Percentiles rank a stretch among this genome's conserved stretches.
Evolutionary conservation across 352 stramenopile species (phyloP).

Genomic region (Saprolegnia diclina): DNA sequence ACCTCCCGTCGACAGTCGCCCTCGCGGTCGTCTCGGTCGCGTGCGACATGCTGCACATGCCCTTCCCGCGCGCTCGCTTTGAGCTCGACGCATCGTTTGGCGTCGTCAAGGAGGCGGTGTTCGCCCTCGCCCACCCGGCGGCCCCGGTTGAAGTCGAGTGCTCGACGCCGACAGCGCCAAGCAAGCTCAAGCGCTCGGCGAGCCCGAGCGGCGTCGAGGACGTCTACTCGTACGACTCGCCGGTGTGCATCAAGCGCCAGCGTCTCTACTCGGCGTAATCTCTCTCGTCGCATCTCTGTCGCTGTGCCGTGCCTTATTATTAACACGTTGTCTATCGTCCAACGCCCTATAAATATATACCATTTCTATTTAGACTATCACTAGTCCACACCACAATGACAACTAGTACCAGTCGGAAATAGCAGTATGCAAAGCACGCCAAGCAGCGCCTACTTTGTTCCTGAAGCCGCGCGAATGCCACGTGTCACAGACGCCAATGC

Average conservation of each 20-base stretch:
- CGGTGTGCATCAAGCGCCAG: conserved; percentile 8
- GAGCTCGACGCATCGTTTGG: neutral
- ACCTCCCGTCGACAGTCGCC: conserved; percentile 3
- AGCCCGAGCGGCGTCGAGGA: conserved; percentile 25
- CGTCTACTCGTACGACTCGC: conserved; percentile 7
- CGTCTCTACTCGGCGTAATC: conserved; percentile 10
- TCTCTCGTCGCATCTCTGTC: neutral
- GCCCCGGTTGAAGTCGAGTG: neutral
- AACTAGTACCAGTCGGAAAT: no score
- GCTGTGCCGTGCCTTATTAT: neutral
- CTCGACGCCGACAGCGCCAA: neutral
- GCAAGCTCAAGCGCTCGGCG: conserved; percentile 11
- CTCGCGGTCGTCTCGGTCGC: neutral
- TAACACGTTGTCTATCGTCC: no score
- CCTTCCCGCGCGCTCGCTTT: neutral
- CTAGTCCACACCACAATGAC: neutral
- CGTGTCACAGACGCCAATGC: no score
- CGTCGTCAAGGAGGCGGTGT: conserved; percentile 8
- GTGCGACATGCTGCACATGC: conserved; percentile 5
- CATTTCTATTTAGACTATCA: conserved; percentile 14
- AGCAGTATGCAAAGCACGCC: no score
- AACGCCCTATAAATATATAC: neutral
- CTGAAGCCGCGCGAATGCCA: no score
- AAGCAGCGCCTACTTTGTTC: no score
- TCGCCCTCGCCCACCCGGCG: neutral